Evolutionary conservation across 495 filamentous ascomycete genomes (phyloP).

Genomic region (Amphirosellinia nigrospora): DNA sequence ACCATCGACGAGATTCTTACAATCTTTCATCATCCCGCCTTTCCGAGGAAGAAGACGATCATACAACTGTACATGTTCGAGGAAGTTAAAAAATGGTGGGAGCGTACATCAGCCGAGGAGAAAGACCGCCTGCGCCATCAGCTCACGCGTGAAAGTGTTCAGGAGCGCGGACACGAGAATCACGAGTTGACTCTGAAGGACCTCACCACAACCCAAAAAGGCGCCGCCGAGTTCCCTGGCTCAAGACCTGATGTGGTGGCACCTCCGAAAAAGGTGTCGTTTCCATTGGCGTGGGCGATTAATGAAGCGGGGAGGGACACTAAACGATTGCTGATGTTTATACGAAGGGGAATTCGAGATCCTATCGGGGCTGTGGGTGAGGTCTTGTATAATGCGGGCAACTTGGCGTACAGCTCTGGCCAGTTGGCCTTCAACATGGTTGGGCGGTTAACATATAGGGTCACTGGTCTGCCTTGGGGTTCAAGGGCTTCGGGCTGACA

Average conservation of each 20-base stretch:
- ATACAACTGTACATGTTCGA: slow-evolving; percentile 71
- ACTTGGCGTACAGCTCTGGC: slow-evolving; percentile 15
- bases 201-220: slow-evolving; percentile 13
- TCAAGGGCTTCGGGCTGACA: not conserved
- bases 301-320: slow-evolving; percentile 13
- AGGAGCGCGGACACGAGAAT: slow-evolving; percentile 70
- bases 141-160: slow-evolving; percentile 68
- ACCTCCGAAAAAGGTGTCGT: slow-evolving; percentile 14
- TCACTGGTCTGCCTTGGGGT: not conserved
- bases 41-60: slow-evolving; percentile 65
- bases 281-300: slow-evolving; percentile 20
- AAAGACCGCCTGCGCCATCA: slow-evolving; percentile 60
- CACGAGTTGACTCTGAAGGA: slow-evolving; percentile 43
- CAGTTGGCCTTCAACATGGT: slow-evolving; percentile 5
- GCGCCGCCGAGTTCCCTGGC: slow-evolving; percentile 24
- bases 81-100: slow-evolving; percentile 72
- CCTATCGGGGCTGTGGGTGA: not conserved
- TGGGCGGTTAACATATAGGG: slow-evolving; percentile 7
- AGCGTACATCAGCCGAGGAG: slow-evolving; percentile 55
- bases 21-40: slow-evolving; percentile 75
- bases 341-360: slow-evolving; percentile 7
- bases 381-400: not conserved
- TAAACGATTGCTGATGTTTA: not conserved
- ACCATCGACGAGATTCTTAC: slow-evolving; percentile 69
- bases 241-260: slow-evolving; percentile 19